These are phyloP conservation scores for Exophiala bonariae DNA, from an alignment of 2,329 filamentous ascomycete species.

Conservation along the genomic window DNA sequence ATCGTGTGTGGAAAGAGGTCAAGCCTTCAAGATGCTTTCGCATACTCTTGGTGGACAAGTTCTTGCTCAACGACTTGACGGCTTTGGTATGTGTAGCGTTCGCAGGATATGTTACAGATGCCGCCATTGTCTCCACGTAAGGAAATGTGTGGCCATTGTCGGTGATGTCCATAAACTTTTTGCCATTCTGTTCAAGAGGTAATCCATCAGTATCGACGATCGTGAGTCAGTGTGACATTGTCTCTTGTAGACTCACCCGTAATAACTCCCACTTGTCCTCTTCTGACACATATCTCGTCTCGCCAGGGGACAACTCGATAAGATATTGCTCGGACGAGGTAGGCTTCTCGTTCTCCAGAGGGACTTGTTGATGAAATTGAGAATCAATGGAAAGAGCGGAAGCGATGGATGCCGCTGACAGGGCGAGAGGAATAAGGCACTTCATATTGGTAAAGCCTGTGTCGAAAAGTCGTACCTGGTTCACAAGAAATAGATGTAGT, in stretches of 20 bases:
- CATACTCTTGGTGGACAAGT: conserved; percentile 76
- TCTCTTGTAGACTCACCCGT: too few species aligned
- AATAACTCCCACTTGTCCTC: conserved; percentile 92
- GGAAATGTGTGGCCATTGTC: conserved; percentile 66
- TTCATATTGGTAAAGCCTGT: conserved; percentile 38
- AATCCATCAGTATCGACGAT: too few species aligned
- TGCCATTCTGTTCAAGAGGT: conserved; percentile 62
- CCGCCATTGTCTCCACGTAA: conserved; percentile 36
- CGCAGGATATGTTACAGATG: conserved; percentile 61
- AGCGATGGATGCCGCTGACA: conserved; percentile 36
- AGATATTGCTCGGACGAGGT: conserved; percentile 59
- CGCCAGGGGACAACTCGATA: conserved; percentile 80
- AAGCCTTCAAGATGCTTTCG: conserved; percentile 70
- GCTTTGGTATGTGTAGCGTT: conserved; percentile 65
- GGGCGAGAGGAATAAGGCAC: conserved; percentile 34
- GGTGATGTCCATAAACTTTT: conserved; percentile 94
- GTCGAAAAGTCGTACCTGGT: too few species aligned
- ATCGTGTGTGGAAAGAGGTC: conserved; percentile 60
- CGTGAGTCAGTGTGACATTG: too few species aligned
- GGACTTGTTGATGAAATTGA: conserved; percentile 32
- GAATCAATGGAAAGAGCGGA: conserved; percentile 30
- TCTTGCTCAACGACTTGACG: conserved; percentile 65
- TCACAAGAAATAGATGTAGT: too few species aligned
- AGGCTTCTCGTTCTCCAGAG: conserved; percentile 8
- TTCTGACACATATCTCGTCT: conserved; percentile 85